phyloP scores from a whole-genome alignment of 345 rosid species.

The Corymbia maculata region DNA sequence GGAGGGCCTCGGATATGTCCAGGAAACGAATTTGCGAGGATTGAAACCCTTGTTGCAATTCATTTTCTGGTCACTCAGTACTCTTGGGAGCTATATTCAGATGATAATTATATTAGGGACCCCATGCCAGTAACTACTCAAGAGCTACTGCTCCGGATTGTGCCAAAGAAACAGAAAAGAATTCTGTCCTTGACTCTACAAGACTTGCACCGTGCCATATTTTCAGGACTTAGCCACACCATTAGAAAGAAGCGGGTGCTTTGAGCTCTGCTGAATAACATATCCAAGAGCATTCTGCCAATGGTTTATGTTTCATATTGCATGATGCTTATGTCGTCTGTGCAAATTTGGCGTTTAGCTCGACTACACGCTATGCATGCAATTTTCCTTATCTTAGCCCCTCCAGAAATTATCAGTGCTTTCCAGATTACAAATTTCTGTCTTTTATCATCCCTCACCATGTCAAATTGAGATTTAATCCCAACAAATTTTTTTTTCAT shows the following conservation, averaged over 20 bases:
- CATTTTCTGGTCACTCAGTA: conserved; percentile 37
- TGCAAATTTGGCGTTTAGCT: neutral
- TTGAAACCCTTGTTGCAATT: conserved; percentile 28
- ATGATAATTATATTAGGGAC: conserved; percentile 21
- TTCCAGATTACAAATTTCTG: neutral
- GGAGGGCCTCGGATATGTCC: conserved; percentile 48
- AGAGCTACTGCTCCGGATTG: conserved; percentile 25
- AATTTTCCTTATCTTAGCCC: neutral
- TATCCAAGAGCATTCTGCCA: neutral
- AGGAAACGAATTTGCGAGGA: conserved; percentile 40
- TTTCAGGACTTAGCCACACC: neutral
- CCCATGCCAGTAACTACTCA: conserved; percentile 35
- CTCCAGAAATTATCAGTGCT: neutral
- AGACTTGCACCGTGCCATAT: neutral
- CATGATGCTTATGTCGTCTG: neutral
- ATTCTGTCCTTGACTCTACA: neutral
- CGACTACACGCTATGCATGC: neutral
- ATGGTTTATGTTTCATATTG: neutral
- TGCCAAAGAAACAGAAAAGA: conserved; percentile 5
- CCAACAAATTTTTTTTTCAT: too few species aligned
- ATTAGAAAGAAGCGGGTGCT: neutral
- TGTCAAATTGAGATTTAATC: too few species aligned
- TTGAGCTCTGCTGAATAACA: neutral
- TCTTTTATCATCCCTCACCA: too few species aligned
- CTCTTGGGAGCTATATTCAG: conserved; percentile 26